A percentile compares a stretch with the other conserved stretches of the same genome.
These are phyloP conservation scores for Sordariomycetes sp. DNA, from an alignment of 2,329 filamentous ascomycete species.

Conservation along the genomic window DNA sequence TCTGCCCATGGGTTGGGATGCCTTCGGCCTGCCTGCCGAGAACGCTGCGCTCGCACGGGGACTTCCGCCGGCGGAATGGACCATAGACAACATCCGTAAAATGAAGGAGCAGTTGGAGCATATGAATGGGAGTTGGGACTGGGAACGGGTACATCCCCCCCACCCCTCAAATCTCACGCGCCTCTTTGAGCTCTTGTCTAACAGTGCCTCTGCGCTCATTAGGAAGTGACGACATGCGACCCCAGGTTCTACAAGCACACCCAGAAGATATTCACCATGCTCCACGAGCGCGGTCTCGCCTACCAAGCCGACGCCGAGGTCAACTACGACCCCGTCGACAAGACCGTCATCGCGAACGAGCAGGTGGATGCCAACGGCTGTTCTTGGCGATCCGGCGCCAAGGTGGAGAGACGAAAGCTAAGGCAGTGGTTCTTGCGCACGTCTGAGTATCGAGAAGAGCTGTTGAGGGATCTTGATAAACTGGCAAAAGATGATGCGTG, in stretches of 20 bases:
- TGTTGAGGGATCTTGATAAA: conserved; percentile 60
- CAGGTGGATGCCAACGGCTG: conserved; percentile 79
- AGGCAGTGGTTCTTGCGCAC: conserved; percentile 90
- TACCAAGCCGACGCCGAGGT: conserved; percentile 77
- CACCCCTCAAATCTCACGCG: not conserved
- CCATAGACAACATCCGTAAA: conserved; percentile 63
- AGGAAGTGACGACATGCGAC: conserved; percentile 80
- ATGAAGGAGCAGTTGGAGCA: conserved; percentile 74
- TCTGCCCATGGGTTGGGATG: conserved; percentile 92
- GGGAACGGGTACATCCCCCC: conserved; percentile 56
- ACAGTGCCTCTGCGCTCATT: not conserved
- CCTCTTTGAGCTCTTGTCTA: not conserved
- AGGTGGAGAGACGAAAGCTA: conserved; percentile 67
- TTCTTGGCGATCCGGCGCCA: conserved; percentile 80
- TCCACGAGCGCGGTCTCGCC: conserved; percentile 64
- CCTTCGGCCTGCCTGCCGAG: conserved; percentile 82
- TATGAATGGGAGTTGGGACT: conserved; percentile 79
- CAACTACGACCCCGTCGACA: conserved; percentile 84
- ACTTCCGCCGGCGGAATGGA: conserved; percentile 70
- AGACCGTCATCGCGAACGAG: conserved; percentile 84
- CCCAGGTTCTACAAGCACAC: conserved; percentile 85
- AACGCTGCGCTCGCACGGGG: conserved; percentile 82
- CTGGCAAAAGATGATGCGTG: conserved; percentile 56
- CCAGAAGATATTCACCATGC: conserved; percentile 71
- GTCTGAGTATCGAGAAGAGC: conserved; percentile 62